phyloP scores from a whole-genome alignment of 1,284 basidiomycete species.

The Rhodotorula sp. region DNA sequence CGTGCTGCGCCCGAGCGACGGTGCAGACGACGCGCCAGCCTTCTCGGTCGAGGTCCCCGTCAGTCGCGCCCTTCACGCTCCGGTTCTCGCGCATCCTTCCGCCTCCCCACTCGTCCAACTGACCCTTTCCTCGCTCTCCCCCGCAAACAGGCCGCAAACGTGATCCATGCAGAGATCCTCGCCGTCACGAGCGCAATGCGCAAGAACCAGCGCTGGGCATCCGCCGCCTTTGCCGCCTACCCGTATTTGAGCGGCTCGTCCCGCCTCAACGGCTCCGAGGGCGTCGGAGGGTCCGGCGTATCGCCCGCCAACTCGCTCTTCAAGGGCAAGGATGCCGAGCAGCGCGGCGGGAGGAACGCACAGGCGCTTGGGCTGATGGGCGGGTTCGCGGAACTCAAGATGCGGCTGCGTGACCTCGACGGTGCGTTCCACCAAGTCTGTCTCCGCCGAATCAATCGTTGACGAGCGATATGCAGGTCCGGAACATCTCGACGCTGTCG shows the following conservation, averaged over 20 bases:
- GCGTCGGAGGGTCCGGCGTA: slow-evolving; percentile 2
- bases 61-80: background rate
- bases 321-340: slow-evolving; percentile 3
- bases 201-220: slow-evolving; percentile 91
- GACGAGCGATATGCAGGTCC: slow-evolving; percentile 8
- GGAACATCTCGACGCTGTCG: slow-evolving; percentile 45
- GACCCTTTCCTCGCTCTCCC: too few species aligned
- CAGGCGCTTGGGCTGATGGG: slow-evolving; percentile 68
- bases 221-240: slow-evolving; percentile 58
- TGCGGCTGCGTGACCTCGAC: slow-evolving; percentile 68
- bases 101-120: too few species aligned
- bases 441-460: slow-evolving; percentile 6
- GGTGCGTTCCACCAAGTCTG: slow-evolving; percentile 58
- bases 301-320: background rate
- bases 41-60: slow-evolving; percentile 27
- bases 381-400: slow-evolving; percentile 83
- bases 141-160: slow-evolving; percentile 61
- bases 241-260: slow-evolving; percentile 42
- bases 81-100: background rate
- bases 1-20: background rate
- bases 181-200: slow-evolving; percentile 95
- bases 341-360: slow-evolving; percentile 2
- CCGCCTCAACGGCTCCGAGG: slow-evolving; percentile 48
- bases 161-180: slow-evolving; percentile 83
- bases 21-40: background rate